A percentile compares a stretch with the other conserved stretches of the same genome.
These are phyloP conservation scores for Saccharomycopsis schoenii DNA, from an alignment of 805 yeast species.

Conservation along the genomic window DNA sequence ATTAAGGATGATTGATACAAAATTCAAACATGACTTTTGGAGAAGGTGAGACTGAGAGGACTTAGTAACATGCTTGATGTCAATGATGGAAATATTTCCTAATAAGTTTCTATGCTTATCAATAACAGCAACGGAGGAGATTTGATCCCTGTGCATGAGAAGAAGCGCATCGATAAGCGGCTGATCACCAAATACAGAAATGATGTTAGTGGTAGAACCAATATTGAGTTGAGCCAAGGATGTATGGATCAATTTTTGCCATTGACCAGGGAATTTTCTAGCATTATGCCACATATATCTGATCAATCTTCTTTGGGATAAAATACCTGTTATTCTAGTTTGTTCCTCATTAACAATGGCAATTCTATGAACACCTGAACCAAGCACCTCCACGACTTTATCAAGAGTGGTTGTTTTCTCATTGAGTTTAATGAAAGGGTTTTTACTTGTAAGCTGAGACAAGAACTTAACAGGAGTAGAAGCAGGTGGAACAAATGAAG, in stretches of 20 bases:
- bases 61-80: conserved; percentile 78
- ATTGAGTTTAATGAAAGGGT: conserved; percentile 72
- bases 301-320: conserved; percentile 84
- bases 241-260: conserved; percentile 64
- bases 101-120: conserved; percentile 66
- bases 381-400: conserved; percentile 74
- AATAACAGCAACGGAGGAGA: conserved; percentile 87
- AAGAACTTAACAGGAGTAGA: conserved; percentile 82
- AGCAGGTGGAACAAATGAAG: not conserved
- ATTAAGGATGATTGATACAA: conserved; percentile 75
- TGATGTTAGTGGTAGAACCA: conserved; percentile 56
- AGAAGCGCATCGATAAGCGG: conserved; percentile 76
- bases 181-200: conserved; percentile 81
- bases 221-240: conserved; percentile 65
- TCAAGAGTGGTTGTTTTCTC: conserved; percentile 55
- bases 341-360: conserved; percentile 54
- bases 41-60: conserved; percentile 79
- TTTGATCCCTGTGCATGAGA: conserved; percentile 74
- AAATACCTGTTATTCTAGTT: conserved; percentile 62
- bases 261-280: conserved; percentile 58
- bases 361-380: conserved; percentile 92
- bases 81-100: conserved; percentile 92
- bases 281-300: conserved; percentile 90
- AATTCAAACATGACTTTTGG: conserved; percentile 76
- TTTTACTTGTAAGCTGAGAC: conserved; percentile 73